Evolutionary conservation across 202 grass and related monocot genomes (phyloP), one percentile per base, ranked within the genome.

Genomic region (Digitaria exilis): DNA sequence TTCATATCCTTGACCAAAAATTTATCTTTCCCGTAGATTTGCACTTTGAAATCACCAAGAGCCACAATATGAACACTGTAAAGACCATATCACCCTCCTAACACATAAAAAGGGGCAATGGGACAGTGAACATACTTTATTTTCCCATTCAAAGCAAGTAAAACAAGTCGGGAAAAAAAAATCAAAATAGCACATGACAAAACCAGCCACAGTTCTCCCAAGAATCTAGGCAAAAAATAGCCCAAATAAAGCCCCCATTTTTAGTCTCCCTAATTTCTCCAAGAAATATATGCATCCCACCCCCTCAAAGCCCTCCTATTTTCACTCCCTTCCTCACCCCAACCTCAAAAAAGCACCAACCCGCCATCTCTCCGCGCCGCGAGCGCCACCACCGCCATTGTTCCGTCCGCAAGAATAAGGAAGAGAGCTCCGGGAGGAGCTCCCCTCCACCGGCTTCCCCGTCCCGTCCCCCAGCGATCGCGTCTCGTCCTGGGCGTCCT

Each of bases 291-390:
- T 83, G 51, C 79, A 74, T 0, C 9, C 59, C 66, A 51, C 56
- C 42, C 76, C 87, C 67, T 78, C 14, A 43, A 49, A 28, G 19
- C 39, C 50, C 16, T 78, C 58, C 31, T 30, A 73, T 90, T 90
- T 90, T 67, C 79, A 74, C 79, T 86, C 29, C 5, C 55, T 22
- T 6, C 68, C 73, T 18, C 49, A 2, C 32, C 84, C 13, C 52
- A 59, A 7, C 67, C 78, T 74, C 88, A 86, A 90, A 90, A 90
- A 90, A 78, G 60, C 58, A 43, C 59, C 49, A 59, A 26, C 78
- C 65, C 87, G 73, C 85, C 49, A 56, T 15, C 39, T 32, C 71
- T 58, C 39, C 64, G 25, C 28, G 41, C 54, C 65, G 42, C 64
- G 75, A 84, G 75, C 81, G 69, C 76, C 86, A 88, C 59, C 86